Percentiles rank a stretch among this genome's conserved stretches.
Evolutionary conservation across 31 red algal species (phyloP).

Genomic region (Asparagopsis taxiformis): DNA sequence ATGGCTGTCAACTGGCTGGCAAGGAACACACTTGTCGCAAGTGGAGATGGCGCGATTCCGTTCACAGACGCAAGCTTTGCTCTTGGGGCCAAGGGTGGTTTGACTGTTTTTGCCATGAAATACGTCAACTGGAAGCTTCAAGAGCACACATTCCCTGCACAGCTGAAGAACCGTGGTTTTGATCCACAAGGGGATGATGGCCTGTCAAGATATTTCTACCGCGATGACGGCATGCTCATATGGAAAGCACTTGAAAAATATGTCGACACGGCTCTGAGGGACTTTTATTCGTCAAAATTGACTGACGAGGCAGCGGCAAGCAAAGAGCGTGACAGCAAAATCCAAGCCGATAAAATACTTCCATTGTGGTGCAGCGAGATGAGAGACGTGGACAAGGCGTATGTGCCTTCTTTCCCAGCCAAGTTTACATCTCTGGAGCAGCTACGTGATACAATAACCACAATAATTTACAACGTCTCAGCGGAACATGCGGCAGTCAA

Average conservation of each 20-base stretch:
- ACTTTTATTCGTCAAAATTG: too few species aligned
- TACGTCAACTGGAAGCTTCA: slow-evolving; percentile 44
- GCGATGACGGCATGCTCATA: slow-evolving; percentile 62
- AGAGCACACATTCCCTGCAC: slow-evolving; percentile 40
- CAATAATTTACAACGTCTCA: slow-evolving; percentile 59
- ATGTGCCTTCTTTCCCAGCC: slow-evolving; percentile 39
- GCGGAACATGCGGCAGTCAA: slow-evolving; percentile 75
- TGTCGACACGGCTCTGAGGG: slow-evolving; percentile 20
- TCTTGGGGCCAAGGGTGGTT: slow-evolving; percentile 30
- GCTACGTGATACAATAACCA: slow-evolving; percentile 45
- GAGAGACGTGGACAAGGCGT: slow-evolving; percentile 18
- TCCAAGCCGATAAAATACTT: slow-evolving; percentile 38
- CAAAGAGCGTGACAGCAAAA: slow-evolving; percentile 12
- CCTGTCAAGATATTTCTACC: slow-evolving; percentile 38
- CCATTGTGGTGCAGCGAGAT: slow-evolving; percentile 56
- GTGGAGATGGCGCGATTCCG: slow-evolving; percentile 40
- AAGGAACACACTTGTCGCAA: slow-evolving; percentile 56
- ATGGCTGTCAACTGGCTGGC: slow-evolving; percentile 77
- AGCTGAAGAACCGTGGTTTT: slow-evolving; percentile 51
- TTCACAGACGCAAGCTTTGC: slow-evolving; percentile 67
- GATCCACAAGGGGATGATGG: slow-evolving; percentile 44
- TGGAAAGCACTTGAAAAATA: slow-evolving; percentile 40
- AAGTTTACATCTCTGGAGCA: slow-evolving; percentile 17
- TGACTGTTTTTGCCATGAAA: slow-evolving; percentile 30
- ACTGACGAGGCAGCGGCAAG: slow-evolving; percentile 7